Base-by-base conservation (phyloP, 768 basidiomycete species). In the Hypsizygus marmoreus region DNA sequence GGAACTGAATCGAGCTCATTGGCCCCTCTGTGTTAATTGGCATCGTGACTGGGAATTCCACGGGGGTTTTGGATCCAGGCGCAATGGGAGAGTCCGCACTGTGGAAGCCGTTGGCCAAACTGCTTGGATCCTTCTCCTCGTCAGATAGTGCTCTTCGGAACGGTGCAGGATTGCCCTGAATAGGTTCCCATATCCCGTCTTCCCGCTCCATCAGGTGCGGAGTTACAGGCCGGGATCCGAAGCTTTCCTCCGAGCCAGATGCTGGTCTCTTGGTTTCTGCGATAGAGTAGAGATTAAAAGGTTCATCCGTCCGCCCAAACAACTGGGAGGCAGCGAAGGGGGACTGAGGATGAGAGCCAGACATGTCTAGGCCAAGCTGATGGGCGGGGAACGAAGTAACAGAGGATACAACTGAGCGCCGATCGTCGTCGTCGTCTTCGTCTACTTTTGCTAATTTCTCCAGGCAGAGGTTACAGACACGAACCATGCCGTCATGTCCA, bases 391-490 rank as follows among this genome's bases (percentile, higher is more conserved):
- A 88, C 12, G 84, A 81, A 2, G 83, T 75, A 3, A 76, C 71
- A 14, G 82, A 82, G 2, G 92, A 94, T 22, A 81, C 72, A 44
- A 95, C 74, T 4, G 91, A 93, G 39, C 89, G 83, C 25, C 80
- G 80, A 56, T 92, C 90, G 41, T 95, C 94, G 35, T 97, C 92
- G 44, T 95, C 91, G 41, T 95, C 91, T 41, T 89, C 85, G 41
- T 88, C 87, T 5, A 86, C 91, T 51, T 84, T 90, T 43, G 89
- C 86, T 45, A 95, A 80, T 66, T 93, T 93, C 54, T 90, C 87
- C n/a, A 95, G 73, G 64, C 95, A 98, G 11, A 97, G 72, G 57
- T 97, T 97, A 69, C 97, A 99, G 7, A 97, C 88, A 44, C 97
- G 82, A 40, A 99, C 80, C 81, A 90, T 91, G n/a, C 93, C 93